phyloP scores from a whole-genome alignment of 768 basidiomycete species.

The Russula sp. region DNA sequence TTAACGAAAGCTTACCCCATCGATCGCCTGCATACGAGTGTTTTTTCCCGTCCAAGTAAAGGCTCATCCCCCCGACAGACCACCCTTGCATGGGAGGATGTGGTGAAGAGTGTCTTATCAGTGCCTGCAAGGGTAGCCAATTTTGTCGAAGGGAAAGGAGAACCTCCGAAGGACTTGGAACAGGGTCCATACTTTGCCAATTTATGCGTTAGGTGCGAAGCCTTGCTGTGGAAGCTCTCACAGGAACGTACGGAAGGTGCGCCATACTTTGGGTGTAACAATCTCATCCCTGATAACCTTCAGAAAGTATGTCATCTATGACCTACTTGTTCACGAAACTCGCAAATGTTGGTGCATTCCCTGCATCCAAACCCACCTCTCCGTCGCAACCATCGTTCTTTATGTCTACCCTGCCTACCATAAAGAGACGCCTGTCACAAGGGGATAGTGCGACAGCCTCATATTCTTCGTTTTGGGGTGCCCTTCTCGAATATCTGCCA shows the following conservation, averaged over 20 bases:
- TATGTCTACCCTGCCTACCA: slow-evolving; percentile 45
- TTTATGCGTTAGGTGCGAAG: slow-evolving; percentile 52
- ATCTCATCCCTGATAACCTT: neutral
- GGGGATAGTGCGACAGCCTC: slow-evolving; percentile 30
- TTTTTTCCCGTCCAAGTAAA: slow-evolving; percentile 40
- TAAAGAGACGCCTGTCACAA: slow-evolving; percentile 43
- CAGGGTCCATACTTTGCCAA: slow-evolving; percentile 55
- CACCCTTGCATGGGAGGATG: slow-evolving; percentile 67
- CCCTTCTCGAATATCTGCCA: slow-evolving; percentile 46
- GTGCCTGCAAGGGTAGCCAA: slow-evolving; percentile 83
- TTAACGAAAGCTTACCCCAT: slow-evolving; percentile 64
- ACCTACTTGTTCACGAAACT: slow-evolving; percentile 62
- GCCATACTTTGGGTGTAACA: slow-evolving; percentile 29
- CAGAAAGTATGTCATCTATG: slow-evolving; percentile 40
- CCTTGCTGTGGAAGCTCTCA: slow-evolving; percentile 48
- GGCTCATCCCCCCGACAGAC: slow-evolving; percentile 34
- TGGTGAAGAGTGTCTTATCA: slow-evolving; percentile 57
- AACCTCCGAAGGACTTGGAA: slow-evolving; percentile 50
- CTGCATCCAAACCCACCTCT: slow-evolving; percentile 46
- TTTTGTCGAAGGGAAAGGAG: slow-evolving; percentile 46
- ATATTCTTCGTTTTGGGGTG: slow-evolving; percentile 54
- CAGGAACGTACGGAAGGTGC: slow-evolving; percentile 42
- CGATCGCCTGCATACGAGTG: slow-evolving; percentile 57
- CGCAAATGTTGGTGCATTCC: slow-evolving; percentile 65
- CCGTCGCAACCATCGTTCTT: slow-evolving; percentile 76